Evolutionary conservation across 371 early-diverging fungal species (phyloP), one percentile per base, ranked within the genome.

Genomic region (Saksenaea vasiformis): DNA sequence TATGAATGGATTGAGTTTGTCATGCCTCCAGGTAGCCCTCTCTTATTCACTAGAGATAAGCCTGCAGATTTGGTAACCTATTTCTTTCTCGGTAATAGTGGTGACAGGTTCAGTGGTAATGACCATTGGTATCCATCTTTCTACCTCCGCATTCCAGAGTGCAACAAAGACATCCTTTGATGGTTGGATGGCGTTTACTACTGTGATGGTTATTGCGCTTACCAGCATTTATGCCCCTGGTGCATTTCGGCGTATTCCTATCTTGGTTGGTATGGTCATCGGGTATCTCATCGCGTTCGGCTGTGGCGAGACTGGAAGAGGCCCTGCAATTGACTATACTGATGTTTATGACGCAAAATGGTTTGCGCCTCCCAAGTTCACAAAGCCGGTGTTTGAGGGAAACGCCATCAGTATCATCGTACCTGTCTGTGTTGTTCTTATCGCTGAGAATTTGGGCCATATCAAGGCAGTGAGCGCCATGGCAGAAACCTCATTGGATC

Each of bases 371-470:
- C 73, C 74, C 8, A 73, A 71, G 31, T 66, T 74, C 54, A 61
- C 64, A 1, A 62, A 61, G 37, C 80, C 83, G 11, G 67, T 61
- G 22, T 80, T 85, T 70, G 75, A 80, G 5, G 68, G 66, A 1
- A 62, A 72, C 35, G 85, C 86, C 15, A 83, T 85, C 62, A 78
- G 82, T 47, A 70, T 74, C 56, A 85, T 86, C 59, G 75, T 78
- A 2, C 86, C 88, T 28, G 79, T 85, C 11, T 76, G 80, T 53
- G 71, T 86, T 56, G 80, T 85, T 13, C 63, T 82, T 19, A 58
- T 82, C 2, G 85, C 85, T 13, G 86, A 87, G 55, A 85, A 86
- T 58, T 60, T 84, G 47, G 88, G 86, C 44, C 85, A 86, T 58
- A 77, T 87, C 61, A 82, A 85, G 54, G 85, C 86, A 5, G 77